Conservation (phyloP, 345 rosid species). For the Abelmoschus esculentus region DNA sequence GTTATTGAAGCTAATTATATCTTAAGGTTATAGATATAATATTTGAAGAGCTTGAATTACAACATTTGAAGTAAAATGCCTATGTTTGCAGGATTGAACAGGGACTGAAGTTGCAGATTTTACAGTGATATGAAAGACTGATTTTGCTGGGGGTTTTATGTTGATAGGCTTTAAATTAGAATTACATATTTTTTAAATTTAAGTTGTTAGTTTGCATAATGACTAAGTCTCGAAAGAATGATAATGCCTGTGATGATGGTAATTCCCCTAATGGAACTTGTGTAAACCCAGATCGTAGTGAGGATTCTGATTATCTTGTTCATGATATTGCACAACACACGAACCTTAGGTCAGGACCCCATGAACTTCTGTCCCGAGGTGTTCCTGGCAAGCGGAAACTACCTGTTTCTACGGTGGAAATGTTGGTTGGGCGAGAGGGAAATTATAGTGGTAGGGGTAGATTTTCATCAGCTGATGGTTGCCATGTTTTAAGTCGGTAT, state of each 20-base stretch:
- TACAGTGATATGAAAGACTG: neutral
- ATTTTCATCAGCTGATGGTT: slow-evolving; percentile 49
- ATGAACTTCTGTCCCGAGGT: slow-evolving; percentile 22
- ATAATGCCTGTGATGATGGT: slow-evolving; percentile 19
- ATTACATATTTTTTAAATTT: neutral
- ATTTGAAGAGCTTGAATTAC: neutral
- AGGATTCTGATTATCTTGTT: slow-evolving; percentile 23
- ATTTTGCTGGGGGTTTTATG: neutral
- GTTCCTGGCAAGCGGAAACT: slow-evolving; percentile 17
- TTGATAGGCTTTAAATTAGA: neutral
- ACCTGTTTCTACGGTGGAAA: slow-evolving; percentile 46
- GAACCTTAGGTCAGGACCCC: slow-evolving; percentile 42
- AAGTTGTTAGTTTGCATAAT: slow-evolving; percentile 14
- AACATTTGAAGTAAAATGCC: neutral
- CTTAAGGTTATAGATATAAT: neutral
- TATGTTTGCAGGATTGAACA: slow-evolving; percentile 5
- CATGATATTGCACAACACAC: slow-evolving; percentile 50
- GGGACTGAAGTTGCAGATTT: neutral
- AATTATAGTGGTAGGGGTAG: slow-evolving; percentile 51
- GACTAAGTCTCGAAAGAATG: slow-evolving; percentile 20
- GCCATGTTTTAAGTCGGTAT: slow-evolving; percentile 50
- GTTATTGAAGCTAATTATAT: neutral
- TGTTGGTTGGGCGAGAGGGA: slow-evolving; percentile 60
- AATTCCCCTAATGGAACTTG: slow-evolving; percentile 1
- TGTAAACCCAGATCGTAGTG: slow-evolving; percentile 1